Evolutionary conservation across 331 rosid species (phyloP), one percentile per base, ranked within the genome.

Genomic region (Telfairia occidentalis): DNA sequence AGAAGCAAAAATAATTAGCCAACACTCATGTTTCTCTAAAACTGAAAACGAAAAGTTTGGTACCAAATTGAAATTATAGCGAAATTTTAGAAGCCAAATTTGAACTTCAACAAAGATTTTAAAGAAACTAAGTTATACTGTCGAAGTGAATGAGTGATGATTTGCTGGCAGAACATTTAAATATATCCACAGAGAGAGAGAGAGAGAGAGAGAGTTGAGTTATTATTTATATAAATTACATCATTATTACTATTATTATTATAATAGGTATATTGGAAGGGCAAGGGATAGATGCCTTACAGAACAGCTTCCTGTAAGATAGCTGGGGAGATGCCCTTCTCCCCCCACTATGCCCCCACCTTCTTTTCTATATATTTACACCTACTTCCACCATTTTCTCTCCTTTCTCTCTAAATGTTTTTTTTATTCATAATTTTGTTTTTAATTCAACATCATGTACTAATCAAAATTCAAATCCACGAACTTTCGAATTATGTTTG

Each of bases 321-420:
- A 80, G 79, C 80, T 82, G 85, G 80, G 23, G 54, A 84, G 86
- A 88, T 84, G 82, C 87, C 82, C 76, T 77, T 63, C 6, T 9
- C 12, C 53, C 77, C 82, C 86, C 87, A 86, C 86, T 76, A 69
- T 84, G 74, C 72, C 86, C 84, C 87, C 75, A 75, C 65, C 52
- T 15, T 73, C 52, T 67, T 79, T 79, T 85, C 81, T n/a, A n/a
- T n/a, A n/a, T 78, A 83, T 84, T 86, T 86, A 84, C 83, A 82
- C 76, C 75, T 79, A 77, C 82, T 81, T 76, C 71, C 79, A 52
- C 29, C 71, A 74, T 5, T 30, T 15, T 52, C 43, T 59, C 70
- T 61, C 70, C 19, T 58, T 4, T 60, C 69, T 32, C 46, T 64
- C 46, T 11, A 2, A 43, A n/a, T n/a, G n/a, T n/a, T n/a, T n/a